Evolutionary conservation across 768 basidiomycete genomes (phyloP), one percentile per base, ranked within the genome.

Genomic region (Peribolospora baueri): DNA sequence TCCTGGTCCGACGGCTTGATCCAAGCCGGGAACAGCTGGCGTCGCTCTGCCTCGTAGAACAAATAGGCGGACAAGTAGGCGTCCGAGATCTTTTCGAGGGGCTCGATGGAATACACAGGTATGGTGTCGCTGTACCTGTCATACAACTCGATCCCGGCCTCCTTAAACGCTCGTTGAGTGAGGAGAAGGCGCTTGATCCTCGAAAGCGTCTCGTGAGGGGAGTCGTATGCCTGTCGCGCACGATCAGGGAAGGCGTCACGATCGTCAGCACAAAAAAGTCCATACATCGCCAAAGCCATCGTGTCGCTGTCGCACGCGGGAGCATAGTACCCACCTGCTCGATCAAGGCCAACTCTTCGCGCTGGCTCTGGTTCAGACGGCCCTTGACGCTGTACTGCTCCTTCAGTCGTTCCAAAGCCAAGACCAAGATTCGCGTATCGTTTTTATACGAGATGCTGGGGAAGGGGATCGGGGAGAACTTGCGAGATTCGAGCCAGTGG

Each of bases 41-140:
- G 82, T 68, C 97, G 97, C 70, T 98, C 93, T 25, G 88, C 87
- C 75, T 98, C 91, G 64, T 93, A 98, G 76, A 87, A 93, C 54
- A 98, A 69, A 78, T 93, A 97, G 69, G 97, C 91, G 64, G 97
- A 91, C 45, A 97, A 77, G 66, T 95, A 97, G 75, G 93, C 93
- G 68, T 97, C 93, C 38, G 93, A 97, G 60, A 98, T 97, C 78
- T 98, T 98, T 73, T 98, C 93, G 11, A 98, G 87, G 0, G 93
- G 93, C 66, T 98, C 93, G 59, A 98, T 97, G 63, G 97, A 91
- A 66, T 98, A 97, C 65, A 88, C 95, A 37, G 90, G 88, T 62
- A 97, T 95, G 62, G 97, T 76, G 68, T 91, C 95, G 73, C 95
- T 88, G 63, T 97, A 66, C 3, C 65, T 66, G 56, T 67, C 65